Evolutionary conservation across 163 green algal species (phyloP).

Genomic region (Scenedesmus sp.): DNA sequence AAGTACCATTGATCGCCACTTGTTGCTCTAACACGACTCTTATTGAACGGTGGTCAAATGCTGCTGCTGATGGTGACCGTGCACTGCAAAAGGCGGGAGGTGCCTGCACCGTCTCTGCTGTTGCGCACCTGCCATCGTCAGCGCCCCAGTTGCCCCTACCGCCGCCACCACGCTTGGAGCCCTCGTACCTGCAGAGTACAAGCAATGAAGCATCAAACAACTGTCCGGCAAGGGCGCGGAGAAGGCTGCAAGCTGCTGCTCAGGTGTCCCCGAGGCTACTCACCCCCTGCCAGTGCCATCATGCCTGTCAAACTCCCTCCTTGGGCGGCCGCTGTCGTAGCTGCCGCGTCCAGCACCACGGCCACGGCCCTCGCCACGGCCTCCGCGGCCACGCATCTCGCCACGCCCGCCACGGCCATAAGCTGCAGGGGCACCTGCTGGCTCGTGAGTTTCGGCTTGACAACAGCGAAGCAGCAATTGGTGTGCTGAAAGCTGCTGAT

Average conservation of each 20-base stretch:
- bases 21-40: too few species aligned
- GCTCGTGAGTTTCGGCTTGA: conserved; percentile 11
- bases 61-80: neutral
- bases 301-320: conserved; percentile 88
- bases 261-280: conserved; percentile 50
- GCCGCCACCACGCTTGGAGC: conserved; percentile 86
- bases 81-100: neutral
- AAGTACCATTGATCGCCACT: neutral
- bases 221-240: neutral
- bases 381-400: conserved; percentile 59
- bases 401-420: conserved; percentile 51
- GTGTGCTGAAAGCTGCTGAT: neutral
- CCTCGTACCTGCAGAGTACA: conserved; percentile 80
- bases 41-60: too few species aligned
- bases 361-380: conserved; percentile 51
- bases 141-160: conserved; percentile 94
- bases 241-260: neutral
- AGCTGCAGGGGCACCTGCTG: conserved; percentile 42
- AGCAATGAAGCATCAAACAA: neutral
- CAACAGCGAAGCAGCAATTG: neutral
- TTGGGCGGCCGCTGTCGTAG: conserved; percentile 57
- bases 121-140: conserved; percentile 63
- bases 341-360: conserved; percentile 61
- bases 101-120: neutral
- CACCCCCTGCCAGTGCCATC: conserved; percentile 90